Evolutionary conservation across 495 filamentous ascomycete species (phyloP).

Genomic region (Penicillium canariense): DNA sequence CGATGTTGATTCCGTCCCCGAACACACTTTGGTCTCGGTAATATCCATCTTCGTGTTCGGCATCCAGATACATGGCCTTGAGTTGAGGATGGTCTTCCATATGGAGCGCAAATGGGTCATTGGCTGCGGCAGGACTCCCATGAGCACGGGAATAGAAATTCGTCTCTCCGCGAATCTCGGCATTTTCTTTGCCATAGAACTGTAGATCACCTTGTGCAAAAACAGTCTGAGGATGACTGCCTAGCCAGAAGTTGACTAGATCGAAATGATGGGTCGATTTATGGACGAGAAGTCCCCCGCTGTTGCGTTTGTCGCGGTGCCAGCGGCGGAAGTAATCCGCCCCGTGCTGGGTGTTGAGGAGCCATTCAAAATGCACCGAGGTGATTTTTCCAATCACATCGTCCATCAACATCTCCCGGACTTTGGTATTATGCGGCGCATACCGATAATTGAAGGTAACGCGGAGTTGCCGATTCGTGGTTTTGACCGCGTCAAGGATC

Average conservation of each 20-base stretch:
- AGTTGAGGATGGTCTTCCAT: constrained; percentile 47
- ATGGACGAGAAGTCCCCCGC: constrained; percentile 48
- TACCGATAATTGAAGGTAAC: constrained; percentile 39
- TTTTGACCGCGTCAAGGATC: constrained; percentile 37
- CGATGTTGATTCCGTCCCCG: constrained; percentile 57
- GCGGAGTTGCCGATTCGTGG: constrained; percentile 24
- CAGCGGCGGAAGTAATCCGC: constrained; percentile 61
- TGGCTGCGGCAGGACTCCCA: constrained; percentile 24
- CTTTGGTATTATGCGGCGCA: constrained; percentile 36
- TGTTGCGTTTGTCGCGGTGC: constrained; percentile 58
- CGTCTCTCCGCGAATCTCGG: constrained; percentile 29
- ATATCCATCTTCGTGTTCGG: constrained; percentile 59
- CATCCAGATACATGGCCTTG: constrained; percentile 55
- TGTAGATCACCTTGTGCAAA: constrained; percentile 34
- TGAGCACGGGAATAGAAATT: constrained; percentile 31
- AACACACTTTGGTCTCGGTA: constrained; percentile 58
- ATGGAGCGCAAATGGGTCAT: constrained; percentile 50
- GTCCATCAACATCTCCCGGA: constrained; percentile 41
- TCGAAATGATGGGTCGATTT: constrained; percentile 39
- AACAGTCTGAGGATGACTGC: constrained; percentile 24
- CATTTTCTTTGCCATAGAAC: constrained; percentile 38
- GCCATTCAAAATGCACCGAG: constrained; percentile 59
- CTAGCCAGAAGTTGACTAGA: constrained; percentile 37
- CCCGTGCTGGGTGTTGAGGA: constrained; percentile 58
- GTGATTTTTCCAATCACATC: constrained; percentile 53